Evolutionary conservation across 441 rosid species (phyloP), one percentile per base, ranked within the genome.

Genomic region (Populus hybrid): DNA sequence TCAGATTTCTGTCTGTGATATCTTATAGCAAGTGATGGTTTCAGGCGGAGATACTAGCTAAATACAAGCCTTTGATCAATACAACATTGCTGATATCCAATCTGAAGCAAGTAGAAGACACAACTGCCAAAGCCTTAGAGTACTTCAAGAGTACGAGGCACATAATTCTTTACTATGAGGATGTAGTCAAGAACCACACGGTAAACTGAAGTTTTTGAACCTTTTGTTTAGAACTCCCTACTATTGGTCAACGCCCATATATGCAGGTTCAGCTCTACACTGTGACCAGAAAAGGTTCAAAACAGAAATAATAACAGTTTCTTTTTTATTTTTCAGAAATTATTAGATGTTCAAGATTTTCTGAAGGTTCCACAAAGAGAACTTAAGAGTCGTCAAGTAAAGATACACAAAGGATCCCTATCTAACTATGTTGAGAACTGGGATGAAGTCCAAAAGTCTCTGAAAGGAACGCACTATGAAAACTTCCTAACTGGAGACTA

Each of bases 21-120:
- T 50, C 71, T 79, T 24, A 69, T 23, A 35, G 23, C 32, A n/a
- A 21, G 74, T 76, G 14, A 84, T 84, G 76, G 63, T 86, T 90
- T 85, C 91, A 94, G 99, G 99, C 98, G 34, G 97, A 88, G 81
- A 89, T 91, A 82, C 91, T 95, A 68, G 99, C 99, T 16, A 88
- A 84, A 1, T 95, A 94, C 84, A 95, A 91, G 81, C 99, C 99
- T 77, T 76, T 70, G 8, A 83, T 94, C 78, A 90, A 94, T 79
- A 81, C 97, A 12, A 88, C 87, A 4, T 77, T 86, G 83, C 86
- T 94, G 68, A 59, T 92, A 46, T 78, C 79, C 16, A 87, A 89
- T 76, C 84, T 94, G 80, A 86, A 88, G 86, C 89, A 89, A 84
- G 89, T 89, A 30, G 89, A 89, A 85, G 91, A 86, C 38, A 91